Percentiles rank a stretch among this genome's conserved stretches.
Conservation (phyloP, 345 rosid genomes). For the Lenwebbia sp. region DNA sequence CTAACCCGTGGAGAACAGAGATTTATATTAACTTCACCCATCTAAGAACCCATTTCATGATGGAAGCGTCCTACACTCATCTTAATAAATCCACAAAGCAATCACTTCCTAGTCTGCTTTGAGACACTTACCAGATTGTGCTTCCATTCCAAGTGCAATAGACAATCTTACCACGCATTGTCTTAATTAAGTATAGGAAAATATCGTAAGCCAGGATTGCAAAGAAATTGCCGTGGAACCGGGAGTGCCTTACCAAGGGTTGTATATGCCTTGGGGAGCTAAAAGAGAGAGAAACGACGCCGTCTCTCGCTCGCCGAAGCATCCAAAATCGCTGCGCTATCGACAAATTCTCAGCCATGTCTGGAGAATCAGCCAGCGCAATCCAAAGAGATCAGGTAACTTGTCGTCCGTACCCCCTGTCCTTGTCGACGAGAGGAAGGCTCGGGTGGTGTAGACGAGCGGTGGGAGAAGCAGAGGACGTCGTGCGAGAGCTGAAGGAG, state of each 20-base stretch:
- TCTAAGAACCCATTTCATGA: not conserved
- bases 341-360: slow-evolving; percentile 24
- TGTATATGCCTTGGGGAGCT: too few relatives aligned
- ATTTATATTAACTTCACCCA: not conserved
- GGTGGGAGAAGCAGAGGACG: too few relatives aligned
- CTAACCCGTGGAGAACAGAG: not conserved
- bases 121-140: too few relatives aligned
- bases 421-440: not conserved
- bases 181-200: too few relatives aligned
- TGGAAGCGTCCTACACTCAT: not conserved
- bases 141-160: too few relatives aligned
- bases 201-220: too few relatives aligned
- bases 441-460: too few relatives aligned
- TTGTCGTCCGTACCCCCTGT: not conserved
- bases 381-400: slow-evolving; percentile 54
- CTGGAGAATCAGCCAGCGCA: slow-evolving; percentile 58
- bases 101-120: not conserved
- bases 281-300: not conserved
- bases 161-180: too few relatives aligned
- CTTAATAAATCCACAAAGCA: not conserved
- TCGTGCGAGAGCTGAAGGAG: not conserved
- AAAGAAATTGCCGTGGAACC: too few relatives aligned
- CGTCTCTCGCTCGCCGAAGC: not conserved
- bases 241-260: too few relatives aligned
- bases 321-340: not conserved